Percentiles rank a stretch among this genome's conserved stretches.
phyloP scores from a whole-genome alignment of 1,139 yeast species.

The Taphrina pruni region DNA sequence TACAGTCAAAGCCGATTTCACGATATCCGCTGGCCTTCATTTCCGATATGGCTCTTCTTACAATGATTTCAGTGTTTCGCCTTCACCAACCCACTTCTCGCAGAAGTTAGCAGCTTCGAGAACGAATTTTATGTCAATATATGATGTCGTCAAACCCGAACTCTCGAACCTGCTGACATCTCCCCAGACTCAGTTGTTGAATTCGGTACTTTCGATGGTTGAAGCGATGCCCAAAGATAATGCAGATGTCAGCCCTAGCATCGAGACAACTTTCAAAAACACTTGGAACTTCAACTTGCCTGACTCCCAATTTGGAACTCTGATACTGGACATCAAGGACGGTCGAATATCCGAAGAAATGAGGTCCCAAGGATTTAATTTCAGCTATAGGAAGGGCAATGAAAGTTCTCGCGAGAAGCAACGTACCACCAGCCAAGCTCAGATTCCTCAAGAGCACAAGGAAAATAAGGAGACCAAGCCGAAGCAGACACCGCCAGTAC shows the following conservation, averaged over 20 bases:
- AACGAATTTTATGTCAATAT: slow-evolving; percentile 66
- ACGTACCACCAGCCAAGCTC: slow-evolving; percentile 19
- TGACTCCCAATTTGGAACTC: slow-evolving; percentile 60
- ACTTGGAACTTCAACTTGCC: slow-evolving; percentile 80
- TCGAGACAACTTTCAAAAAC: slow-evolving; percentile 65
- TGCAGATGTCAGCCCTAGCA: slow-evolving; percentile 49
- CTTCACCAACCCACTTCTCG: slow-evolving; percentile 68
- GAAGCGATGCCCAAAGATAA: slow-evolving; percentile 64
- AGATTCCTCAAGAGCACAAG: not conserved
- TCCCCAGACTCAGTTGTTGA: slow-evolving; percentile 54
- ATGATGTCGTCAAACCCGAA: slow-evolving; percentile 65
- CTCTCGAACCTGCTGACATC: slow-evolving; percentile 55
- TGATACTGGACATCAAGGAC: slow-evolving; percentile 55
- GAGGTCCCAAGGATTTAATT: slow-evolving; percentile 60
- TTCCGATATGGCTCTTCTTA: slow-evolving; percentile 74
- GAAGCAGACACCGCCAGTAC: slow-evolving; percentile 18
- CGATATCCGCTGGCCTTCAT: slow-evolving; percentile 73
- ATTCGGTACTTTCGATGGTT: slow-evolving; percentile 65
- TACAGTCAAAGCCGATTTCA: slow-evolving; percentile 71
- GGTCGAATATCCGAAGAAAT: slow-evolving; percentile 57
- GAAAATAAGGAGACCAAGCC: slow-evolving; percentile 2
- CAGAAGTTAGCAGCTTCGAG: slow-evolving; percentile 67
- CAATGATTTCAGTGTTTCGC: slow-evolving; percentile 69
- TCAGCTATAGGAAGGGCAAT: slow-evolving; percentile 53
- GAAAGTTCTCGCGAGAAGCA: slow-evolving; percentile 21